phyloP scores from a whole-genome alignment of 169 alveolate species.

The Eimeria tenella region DNA sequence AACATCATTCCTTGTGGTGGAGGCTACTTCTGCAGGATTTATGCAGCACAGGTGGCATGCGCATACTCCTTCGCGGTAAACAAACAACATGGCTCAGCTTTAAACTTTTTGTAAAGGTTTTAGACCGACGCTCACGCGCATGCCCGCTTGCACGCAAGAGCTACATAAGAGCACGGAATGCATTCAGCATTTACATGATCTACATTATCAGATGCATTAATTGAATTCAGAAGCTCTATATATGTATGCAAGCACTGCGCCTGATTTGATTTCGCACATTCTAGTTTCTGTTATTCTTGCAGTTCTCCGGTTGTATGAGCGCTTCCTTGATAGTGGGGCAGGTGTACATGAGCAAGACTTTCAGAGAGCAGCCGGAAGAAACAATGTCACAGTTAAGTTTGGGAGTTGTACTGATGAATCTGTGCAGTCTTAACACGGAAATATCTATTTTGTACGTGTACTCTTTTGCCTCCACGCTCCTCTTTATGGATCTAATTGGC shows the following conservation, averaged over 20 bases:
- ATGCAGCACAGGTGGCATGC: constrained; percentile 46
- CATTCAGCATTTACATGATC: no score
- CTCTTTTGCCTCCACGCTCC: constrained; percentile 12
- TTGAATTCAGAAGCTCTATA: no score
- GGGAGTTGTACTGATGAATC: neutral
- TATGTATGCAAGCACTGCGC: neutral
- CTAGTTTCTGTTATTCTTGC: neutral
- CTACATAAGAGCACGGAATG: neutral
- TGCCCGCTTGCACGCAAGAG: neutral
- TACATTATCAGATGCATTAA: no score
- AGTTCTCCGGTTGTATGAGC: constrained; percentile 10
- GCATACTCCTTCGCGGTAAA: constrained; percentile 26
- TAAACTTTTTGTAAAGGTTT: no score
- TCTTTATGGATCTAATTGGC: constrained; percentile 27
- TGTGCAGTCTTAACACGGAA: neutral
- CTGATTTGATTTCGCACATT: neutral
- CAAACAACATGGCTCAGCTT: no score
- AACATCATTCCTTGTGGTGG: neutral
- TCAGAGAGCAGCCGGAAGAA: neutral
- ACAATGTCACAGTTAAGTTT: neutral
- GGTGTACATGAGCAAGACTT: neutral
- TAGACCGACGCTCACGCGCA: neutral
- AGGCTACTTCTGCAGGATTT: constrained; percentile 31
- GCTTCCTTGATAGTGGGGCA: constrained; percentile 22
- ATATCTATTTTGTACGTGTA: constrained; percentile 8